Conservation (phyloP, 176 grass and related monocot genomes). For the Dactylis glomerata region DNA sequence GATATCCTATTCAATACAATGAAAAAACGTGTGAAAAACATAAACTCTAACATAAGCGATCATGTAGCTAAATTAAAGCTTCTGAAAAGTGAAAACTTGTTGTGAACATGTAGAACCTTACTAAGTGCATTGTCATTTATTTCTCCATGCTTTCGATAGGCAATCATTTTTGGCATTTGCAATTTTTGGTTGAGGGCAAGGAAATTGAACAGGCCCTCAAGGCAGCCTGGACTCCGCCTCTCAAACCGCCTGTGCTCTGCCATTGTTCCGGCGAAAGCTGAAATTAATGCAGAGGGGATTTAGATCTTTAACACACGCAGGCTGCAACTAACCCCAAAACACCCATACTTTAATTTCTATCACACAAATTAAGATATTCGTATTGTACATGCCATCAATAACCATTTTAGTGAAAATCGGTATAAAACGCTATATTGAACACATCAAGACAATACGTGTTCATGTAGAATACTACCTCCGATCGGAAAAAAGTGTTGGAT, state of each 20-base stretch:
- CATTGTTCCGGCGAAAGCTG: conserved; percentile 32
- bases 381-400: neutral
- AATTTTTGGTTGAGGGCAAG: conserved; percentile 51
- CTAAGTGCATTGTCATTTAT: conserved; percentile 34
- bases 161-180: conserved; percentile 46
- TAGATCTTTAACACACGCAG: neutral
- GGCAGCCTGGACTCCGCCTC: conserved; percentile 37
- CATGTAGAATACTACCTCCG: neutral
- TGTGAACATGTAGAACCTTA: conserved; percentile 41
- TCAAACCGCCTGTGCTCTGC: conserved; percentile 33
- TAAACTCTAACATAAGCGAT: neutral
- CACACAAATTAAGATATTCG: neutral
- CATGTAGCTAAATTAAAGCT: neutral
- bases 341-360: neutral
- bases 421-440: neutral
- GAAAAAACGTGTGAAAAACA: neutral
- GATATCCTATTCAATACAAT: neutral
- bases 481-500: too few relatives aligned
- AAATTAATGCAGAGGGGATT: neutral
- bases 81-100: neutral
- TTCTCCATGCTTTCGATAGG: conserved; percentile 29
- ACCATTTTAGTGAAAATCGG: neutral
- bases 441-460: neutral
- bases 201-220: conserved; percentile 62
- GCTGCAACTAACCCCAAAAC: neutral